Base-by-base conservation (phyloP, 2,329 filamentous ascomycete genomes). In the Talaromyces atroroseus region DNA sequence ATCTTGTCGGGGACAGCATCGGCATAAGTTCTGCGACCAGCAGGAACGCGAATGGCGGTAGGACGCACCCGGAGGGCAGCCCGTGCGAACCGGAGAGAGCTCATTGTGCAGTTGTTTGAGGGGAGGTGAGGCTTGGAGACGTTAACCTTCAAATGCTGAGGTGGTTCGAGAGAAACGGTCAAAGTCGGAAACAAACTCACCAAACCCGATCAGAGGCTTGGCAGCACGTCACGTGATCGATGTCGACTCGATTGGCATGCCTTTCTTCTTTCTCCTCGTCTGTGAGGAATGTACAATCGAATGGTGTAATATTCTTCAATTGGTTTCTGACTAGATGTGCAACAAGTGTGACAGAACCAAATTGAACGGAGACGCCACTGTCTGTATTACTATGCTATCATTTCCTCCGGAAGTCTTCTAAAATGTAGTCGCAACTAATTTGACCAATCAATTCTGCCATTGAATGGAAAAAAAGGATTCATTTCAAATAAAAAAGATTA, bases 1-100 rank as follows among this genome's bases (percentile, higher is more conserved):
- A 99, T 95, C 86, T 92, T 92, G 83, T 92, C 89, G 71, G 86
- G 80, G 68, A 90, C 86, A 66, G 88, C 88, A 74, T 92, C 89
- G 70, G 89, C 94, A 76, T 99, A 99, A 69, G 87, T 87, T 82
- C 94, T 86, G 77, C 90, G 88, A 82, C 92, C 88, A 65, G 90
- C 71, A 68, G 88, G 85, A 66, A 85, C 81, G 75, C 87, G 83
- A 77, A 92, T 80, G 74, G 87, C 83, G 71, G 88, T 80, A 72
- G 91, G 87, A 71, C 87, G 88, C 72, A 85, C 89, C 79, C 90
- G 84, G 76, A 96, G 82, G 80, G 90, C 92, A 77, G 86, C 84
- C 78, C 92, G 88, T 81, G 91, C 89, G 78, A 96, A 82, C 78
- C 92, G 90, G 79, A 96, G 80, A 77, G 90, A 89, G 85, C 91